phyloP scores from a whole-genome alignment of 108 stramenopile genomes.

The Aurantiochytrium sp. region DNA sequence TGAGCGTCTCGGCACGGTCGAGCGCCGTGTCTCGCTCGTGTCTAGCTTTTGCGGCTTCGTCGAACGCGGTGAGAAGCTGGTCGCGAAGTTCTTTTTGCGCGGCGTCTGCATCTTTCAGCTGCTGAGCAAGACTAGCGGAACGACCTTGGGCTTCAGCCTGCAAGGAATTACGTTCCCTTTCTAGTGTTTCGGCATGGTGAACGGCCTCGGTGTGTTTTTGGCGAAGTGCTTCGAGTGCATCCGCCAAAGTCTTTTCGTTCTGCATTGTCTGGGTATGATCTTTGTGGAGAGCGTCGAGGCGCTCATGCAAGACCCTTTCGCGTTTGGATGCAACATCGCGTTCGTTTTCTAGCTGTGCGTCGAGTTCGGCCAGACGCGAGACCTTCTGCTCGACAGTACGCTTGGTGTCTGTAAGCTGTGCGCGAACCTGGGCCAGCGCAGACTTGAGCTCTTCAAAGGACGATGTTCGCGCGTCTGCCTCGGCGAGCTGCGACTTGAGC shows the following conservation, averaged over 20 bases:
- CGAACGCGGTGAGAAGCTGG: not conserved
- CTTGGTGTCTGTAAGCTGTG: too few species aligned
- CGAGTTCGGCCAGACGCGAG: not conserved
- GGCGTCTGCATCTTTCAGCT: not conserved
- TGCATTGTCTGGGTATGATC: too few species aligned
- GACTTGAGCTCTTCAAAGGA: too few species aligned
- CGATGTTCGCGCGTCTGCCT: too few species aligned
- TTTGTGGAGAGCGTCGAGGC: not conserved
- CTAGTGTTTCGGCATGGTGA: not conserved
- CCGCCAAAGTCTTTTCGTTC: too few species aligned
- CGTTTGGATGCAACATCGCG: not conserved
- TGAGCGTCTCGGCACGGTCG: not conserved
- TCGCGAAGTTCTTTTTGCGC: too few species aligned
- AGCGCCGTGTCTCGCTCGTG: not conserved
- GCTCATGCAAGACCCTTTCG: not conserved
- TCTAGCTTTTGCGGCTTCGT: not conserved
- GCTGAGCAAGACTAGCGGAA: not conserved
- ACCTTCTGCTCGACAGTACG: not conserved
- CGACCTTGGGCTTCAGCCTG: not conserved
- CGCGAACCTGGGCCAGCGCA: too few species aligned
- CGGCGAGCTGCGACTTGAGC: too few species aligned
- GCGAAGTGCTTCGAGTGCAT: too few species aligned
- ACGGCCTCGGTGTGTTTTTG: too few species aligned
- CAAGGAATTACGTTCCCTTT: not conserved
- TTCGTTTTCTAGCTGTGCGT: not conserved